phyloP scores from a whole-genome alignment of 2,329 filamentous ascomycete genomes.

The Colletotrichum sp. region DNA sequence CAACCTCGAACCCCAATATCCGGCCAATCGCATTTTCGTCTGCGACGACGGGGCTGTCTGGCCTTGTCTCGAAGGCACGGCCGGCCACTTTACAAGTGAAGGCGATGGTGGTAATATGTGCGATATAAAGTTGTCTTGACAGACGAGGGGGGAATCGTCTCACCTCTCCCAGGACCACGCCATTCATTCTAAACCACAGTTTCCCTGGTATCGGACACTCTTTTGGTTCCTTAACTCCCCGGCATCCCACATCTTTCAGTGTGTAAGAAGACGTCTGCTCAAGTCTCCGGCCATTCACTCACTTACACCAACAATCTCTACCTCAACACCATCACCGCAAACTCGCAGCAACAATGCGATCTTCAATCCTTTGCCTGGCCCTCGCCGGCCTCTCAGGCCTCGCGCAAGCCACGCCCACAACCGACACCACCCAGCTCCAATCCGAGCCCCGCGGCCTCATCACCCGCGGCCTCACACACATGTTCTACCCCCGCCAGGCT shows the following conservation, averaged over 20 bases:
- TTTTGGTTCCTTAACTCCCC: neutral
- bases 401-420: neutral
- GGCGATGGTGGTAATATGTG: neutral
- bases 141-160: neutral
- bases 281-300: neutral
- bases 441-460: neutral
- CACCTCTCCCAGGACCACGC: neutral
- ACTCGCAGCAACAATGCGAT: neutral
- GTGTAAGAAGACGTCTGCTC: neutral
- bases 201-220: neutral
- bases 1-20: neutral
- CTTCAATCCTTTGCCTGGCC: neutral
- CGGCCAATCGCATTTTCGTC: neutral
- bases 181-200: neutral
- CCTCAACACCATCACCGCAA: neutral
- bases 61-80: neutral
- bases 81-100: neutral
- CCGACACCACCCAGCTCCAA: neutral
- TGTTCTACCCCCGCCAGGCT: neutral
- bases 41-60: neutral
- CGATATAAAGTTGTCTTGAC: conserved; percentile 3
- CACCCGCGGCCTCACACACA: neutral
- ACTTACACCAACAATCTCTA: neutral
- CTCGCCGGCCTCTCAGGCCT: neutral
- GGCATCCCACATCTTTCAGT: neutral